Evolutionary conservation across 2,329 filamentous ascomycete species (phyloP).

Genomic region (Talaromyces sp.): DNA sequence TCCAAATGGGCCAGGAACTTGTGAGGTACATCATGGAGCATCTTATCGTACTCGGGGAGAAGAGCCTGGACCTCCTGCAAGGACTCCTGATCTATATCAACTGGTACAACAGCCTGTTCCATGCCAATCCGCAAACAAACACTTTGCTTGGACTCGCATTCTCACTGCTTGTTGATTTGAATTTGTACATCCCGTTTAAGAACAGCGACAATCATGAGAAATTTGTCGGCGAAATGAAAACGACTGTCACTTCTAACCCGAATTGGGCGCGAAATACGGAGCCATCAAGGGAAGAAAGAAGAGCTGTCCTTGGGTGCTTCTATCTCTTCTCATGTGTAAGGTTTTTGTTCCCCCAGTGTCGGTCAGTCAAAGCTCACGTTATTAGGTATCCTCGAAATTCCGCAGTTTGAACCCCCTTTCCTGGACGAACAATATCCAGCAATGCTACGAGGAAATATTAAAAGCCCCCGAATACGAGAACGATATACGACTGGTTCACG

Average conservation of each 20-base stretch:
- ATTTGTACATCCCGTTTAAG: slow-evolving; percentile 12
- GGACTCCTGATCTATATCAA: slow-evolving; percentile 12
- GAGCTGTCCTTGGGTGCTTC: slow-evolving; percentile 15
- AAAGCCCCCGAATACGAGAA: slow-evolving; percentile 9
- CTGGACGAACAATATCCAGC: slow-evolving; percentile 11
- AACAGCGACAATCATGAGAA: slow-evolving; percentile 5
- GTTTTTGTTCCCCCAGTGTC: background rate
- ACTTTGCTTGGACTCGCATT: slow-evolving; percentile 8
- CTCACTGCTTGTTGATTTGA: slow-evolving; percentile 8
- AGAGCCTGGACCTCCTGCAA: slow-evolving; percentile 9
- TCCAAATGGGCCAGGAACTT: slow-evolving; percentile 9
- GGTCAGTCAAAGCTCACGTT: slow-evolving; percentile 2
- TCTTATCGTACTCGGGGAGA: slow-evolving; percentile 7
- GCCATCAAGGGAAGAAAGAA: slow-evolving; percentile 13
- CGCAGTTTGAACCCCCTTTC: slow-evolving; percentile 8
- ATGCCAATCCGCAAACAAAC: slow-evolving; percentile 2
- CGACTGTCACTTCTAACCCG: slow-evolving; percentile 12
- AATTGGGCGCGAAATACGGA: slow-evolving; percentile 13
- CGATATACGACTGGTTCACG: slow-evolving; percentile 5
- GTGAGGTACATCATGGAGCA: slow-evolving; percentile 11
- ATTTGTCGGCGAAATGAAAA: slow-evolving; percentile 12
- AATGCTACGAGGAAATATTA: slow-evolving; percentile 13
- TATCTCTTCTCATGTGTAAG: slow-evolving; percentile 13
- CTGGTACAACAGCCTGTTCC: slow-evolving; percentile 12
- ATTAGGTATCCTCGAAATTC: slow-evolving; percentile 8